phyloP scores from a whole-genome alignment of 345 rosid species.

The Fremontodendron californicum region DNA sequence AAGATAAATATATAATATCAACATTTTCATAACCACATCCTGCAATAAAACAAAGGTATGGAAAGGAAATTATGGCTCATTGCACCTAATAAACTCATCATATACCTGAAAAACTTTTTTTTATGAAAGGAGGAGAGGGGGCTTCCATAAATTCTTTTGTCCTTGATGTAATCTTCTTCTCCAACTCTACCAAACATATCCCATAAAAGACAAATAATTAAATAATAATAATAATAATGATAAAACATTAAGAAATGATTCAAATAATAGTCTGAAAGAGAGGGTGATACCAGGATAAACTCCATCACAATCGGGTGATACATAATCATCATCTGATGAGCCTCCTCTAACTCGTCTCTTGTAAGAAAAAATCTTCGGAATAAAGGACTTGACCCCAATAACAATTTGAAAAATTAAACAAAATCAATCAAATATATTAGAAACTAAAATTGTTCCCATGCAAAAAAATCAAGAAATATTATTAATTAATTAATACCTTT shows the following conservation, averaged over 20 bases:
- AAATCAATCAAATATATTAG: background rate
- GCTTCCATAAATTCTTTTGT: slow-evolving; percentile 43
- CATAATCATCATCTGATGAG: slow-evolving; percentile 30
- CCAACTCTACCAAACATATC: slow-evolving; percentile 37
- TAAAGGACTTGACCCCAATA: slow-evolving; percentile 37
- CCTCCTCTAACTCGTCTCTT: slow-evolving; percentile 38
- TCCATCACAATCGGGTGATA: slow-evolving; percentile 20
- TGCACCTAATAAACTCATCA: background rate
- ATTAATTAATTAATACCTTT: slow-evolving; percentile 45
- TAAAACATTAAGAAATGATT: background rate
- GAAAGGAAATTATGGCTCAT: background rate
- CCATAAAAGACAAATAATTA: background rate
- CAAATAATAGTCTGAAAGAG: background rate
- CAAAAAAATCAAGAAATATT: background rate
- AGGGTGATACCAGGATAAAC: slow-evolving; percentile 27
- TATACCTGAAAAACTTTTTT: slow-evolving; percentile 78
- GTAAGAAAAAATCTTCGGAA: slow-evolving; percentile 71
- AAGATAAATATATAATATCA: slow-evolving; percentile 4
- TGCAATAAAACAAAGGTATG: background rate
- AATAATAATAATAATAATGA: background rate
- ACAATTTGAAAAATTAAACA: background rate
- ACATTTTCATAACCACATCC: background rate
- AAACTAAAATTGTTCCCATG: slow-evolving; percentile 18
- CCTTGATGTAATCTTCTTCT: slow-evolving; percentile 32
- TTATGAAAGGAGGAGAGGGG: slow-evolving; percentile 46